Conservation (phyloP, 495 filamentous ascomycete species). For the Tuber indicum region DNA sequence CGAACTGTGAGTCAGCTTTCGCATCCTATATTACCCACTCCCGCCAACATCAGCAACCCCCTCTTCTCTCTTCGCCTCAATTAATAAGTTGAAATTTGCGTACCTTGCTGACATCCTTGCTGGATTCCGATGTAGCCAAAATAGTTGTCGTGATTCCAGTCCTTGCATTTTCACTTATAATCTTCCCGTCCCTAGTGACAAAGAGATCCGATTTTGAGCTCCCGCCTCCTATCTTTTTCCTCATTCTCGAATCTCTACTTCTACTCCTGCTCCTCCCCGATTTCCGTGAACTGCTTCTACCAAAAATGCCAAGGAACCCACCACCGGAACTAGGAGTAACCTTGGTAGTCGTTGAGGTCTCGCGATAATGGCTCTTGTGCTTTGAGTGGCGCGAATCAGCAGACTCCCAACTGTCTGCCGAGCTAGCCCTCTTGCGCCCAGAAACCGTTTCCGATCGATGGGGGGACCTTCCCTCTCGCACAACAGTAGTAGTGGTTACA, state of each 20-base stretch:
- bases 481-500: neutral
- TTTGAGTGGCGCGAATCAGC: conserved; percentile 17
- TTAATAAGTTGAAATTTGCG: neutral
- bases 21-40: conserved; percentile 20
- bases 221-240: conserved; percentile 2
- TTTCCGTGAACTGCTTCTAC: conserved; percentile 13
- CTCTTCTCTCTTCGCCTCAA: neutral
- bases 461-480: neutral
- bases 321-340: conserved; percentile 9
- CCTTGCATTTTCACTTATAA: conserved; percentile 7
- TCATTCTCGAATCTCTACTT: conserved; percentile 11
- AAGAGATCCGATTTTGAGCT: conserved; percentile 1
- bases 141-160: conserved; percentile 4
- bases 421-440: conserved; percentile 15
- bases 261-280: conserved; percentile 11
- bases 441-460: neutral
- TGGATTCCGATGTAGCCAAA: conserved; percentile 1
- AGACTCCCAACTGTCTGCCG: conserved; percentile 27
- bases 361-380: conserved; percentile 13
- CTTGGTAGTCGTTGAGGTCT: conserved; percentile 1
- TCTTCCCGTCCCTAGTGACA: conserved; percentile 7
- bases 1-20: conserved; percentile 26
- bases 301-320: conserved; percentile 16
- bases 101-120: conserved; percentile 16
- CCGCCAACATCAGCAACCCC: conserved; percentile 11